Conservation (phyloP, 2,329 filamentous ascomycete genomes). For the Lecanicillium sp. region DNA sequence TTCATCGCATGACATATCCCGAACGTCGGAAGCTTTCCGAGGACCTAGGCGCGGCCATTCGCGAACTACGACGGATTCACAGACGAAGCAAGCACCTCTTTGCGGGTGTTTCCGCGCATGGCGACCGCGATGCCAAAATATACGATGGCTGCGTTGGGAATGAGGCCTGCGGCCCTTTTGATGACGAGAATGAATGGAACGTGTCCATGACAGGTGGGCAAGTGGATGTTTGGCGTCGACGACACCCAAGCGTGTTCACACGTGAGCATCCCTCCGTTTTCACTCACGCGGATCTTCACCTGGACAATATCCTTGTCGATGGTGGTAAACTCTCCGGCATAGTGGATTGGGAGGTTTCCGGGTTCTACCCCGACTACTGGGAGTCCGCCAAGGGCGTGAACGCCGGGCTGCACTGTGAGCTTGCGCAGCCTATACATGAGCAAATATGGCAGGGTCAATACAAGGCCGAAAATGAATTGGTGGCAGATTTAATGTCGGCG, state of each 20-base stretch:
- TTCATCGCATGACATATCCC: neutral
- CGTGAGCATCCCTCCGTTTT: constrained; percentile 5
- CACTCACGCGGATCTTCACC: constrained; percentile 17
- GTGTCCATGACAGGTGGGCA: neutral
- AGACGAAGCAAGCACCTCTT: neutral
- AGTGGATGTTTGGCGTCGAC: neutral
- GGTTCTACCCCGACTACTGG: constrained; percentile 19
- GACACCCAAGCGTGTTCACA: neutral
- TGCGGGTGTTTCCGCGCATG: neutral
- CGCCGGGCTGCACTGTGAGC: neutral
- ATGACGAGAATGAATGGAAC: neutral
- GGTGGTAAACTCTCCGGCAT: constrained; percentile 8
- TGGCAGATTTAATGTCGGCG: neutral
- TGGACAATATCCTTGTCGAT: constrained; percentile 16
- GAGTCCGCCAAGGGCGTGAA: constrained; percentile 17
- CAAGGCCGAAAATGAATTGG: neutral
- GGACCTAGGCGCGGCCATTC: neutral
- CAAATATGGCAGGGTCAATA: neutral
- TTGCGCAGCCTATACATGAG: neutral
- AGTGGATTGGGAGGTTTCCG: constrained; percentile 17
- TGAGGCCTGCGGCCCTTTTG: neutral
- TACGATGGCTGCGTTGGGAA: neutral
- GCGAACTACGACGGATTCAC: neutral
- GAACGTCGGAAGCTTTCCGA: neutral
- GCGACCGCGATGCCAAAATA: neutral